Evolutionary conservation across 768 basidiomycete genomes (phyloP).

Genomic region (Hygrophorus russula): DNA sequence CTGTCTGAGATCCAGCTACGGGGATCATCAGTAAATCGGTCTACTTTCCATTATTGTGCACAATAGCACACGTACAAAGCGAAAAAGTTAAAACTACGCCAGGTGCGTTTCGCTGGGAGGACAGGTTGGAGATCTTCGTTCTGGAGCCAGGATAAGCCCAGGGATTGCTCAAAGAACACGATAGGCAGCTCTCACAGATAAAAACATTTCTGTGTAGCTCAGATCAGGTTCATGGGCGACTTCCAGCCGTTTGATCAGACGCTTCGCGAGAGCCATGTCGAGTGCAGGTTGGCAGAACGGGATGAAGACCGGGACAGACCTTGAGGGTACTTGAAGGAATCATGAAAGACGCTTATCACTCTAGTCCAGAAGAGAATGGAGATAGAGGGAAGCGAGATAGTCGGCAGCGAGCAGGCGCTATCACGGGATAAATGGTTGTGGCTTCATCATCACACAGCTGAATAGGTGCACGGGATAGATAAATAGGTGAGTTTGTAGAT

Average conservation of each 20-base stretch:
- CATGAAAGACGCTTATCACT: no score
- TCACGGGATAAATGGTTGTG: no score
- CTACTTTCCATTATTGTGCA: not conserved
- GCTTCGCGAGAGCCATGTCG: constrained; percentile 16
- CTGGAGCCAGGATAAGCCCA: constrained; percentile 20
- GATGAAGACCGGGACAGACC: not conserved
- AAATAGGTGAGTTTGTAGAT: not conserved
- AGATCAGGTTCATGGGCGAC: constrained; percentile 42
- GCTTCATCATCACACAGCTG: not conserved
- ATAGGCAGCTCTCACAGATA: constrained; percentile 30
- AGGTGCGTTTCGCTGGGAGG: constrained; percentile 47
- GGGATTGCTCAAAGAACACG: constrained; percentile 1
- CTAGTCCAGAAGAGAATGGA: no score
- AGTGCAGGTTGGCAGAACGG: no score
- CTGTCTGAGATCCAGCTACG: no score
- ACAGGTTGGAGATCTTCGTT: constrained; percentile 70
- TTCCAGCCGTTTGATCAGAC: constrained; percentile 32
- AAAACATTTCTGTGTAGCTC: constrained; percentile 43
- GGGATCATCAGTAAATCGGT: no score
- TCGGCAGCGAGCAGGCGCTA: no score
- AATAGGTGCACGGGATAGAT: not conserved
- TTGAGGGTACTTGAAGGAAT: no score
- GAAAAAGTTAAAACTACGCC: constrained; percentile 56
- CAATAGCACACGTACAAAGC: constrained; percentile 37
- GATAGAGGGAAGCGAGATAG: no score